Conservation (phyloP, 441 rosid genomes). For the Iberis amara region DNA sequence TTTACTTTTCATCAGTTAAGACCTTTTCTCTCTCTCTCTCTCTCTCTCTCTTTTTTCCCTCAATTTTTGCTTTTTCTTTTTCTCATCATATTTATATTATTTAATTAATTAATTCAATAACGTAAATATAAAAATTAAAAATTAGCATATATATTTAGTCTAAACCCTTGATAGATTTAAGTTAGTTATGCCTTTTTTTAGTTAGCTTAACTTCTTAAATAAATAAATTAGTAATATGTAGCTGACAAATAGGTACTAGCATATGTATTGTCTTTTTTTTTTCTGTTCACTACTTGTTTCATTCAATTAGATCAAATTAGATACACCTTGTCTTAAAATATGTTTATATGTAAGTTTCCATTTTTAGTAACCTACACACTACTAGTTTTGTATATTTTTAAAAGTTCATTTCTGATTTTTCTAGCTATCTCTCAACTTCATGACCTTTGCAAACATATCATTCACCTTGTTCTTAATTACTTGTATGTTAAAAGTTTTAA, state of each 20-base stretch:
- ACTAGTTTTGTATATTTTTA: neutral
- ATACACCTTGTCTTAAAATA: too few relatives aligned
- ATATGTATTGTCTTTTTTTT: neutral
- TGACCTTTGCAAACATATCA: conserved; percentile 25
- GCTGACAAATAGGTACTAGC: conserved; percentile 21
- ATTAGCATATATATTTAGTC: neutral
- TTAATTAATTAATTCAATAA: too few relatives aligned
- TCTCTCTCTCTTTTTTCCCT: conserved; percentile 1
- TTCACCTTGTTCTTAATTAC: conserved; percentile 7
- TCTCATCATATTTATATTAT: too few relatives aligned
- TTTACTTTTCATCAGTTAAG: conserved; percentile 77
- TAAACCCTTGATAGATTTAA: too few relatives aligned
- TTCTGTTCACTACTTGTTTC: neutral
- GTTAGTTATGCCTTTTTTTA: too few relatives aligned
- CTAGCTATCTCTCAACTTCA: neutral
- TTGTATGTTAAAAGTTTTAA: neutral
- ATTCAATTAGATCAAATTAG: neutral
- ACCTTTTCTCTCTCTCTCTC: conserved; percentile 23
- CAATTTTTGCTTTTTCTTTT: neutral
- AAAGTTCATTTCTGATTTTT: neutral
- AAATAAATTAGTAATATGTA: neutral
- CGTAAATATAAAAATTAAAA: neutral
- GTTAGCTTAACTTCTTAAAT: too few relatives aligned
- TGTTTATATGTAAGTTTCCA: conserved; percentile 18
- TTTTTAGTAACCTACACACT: conserved; percentile 15